Evolutionary conservation across 1,139 yeast genomes (phyloP).

Genomic region (Casaregolazyma lundiana): DNA sequence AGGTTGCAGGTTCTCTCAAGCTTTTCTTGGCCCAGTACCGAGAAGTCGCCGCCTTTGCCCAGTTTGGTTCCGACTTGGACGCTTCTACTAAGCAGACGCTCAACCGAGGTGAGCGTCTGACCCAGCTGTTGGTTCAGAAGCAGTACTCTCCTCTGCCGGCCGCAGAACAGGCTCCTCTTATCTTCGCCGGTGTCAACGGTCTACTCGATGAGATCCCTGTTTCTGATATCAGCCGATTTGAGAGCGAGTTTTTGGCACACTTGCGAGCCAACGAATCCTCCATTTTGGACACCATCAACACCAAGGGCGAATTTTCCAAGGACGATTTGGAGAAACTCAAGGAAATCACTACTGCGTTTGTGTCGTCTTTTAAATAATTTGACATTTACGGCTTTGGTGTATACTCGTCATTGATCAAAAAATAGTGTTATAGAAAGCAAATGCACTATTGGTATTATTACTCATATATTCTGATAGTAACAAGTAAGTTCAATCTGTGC

Average conservation of each 20-base stretch:
- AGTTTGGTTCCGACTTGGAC: slow-evolving; percentile 99
- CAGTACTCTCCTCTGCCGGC: slow-evolving; percentile 97
- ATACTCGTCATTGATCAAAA: background rate
- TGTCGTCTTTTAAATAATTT: slow-evolving; percentile 62
- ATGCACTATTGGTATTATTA: slow-evolving; percentile 1
- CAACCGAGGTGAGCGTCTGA: slow-evolving; percentile 99
- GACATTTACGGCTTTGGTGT: no score
- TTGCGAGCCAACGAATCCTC: slow-evolving; percentile 87
- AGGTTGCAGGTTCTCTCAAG: slow-evolving; percentile 99
- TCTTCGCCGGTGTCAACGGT: slow-evolving; percentile 98
- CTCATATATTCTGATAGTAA: no score
- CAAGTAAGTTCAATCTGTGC: no score
- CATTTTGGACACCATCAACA: slow-evolving; percentile 77
- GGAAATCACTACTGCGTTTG: slow-evolving; percentile 86
- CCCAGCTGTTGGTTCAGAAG: slow-evolving; percentile 97
- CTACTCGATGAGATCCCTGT: slow-evolving; percentile 85
- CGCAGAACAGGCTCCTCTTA: slow-evolving; percentile 98
- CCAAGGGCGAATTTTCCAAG: slow-evolving; percentile 85
- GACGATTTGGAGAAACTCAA: slow-evolving; percentile 84
- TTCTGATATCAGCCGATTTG: slow-evolving; percentile 86
- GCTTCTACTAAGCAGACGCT: slow-evolving; percentile 99
- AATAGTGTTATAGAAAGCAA: background rate
- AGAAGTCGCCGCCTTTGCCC: slow-evolving; percentile 99
- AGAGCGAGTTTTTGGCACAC: slow-evolving; percentile 79
- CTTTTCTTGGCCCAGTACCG: slow-evolving; percentile 99